Base-by-base conservation (phyloP, 2,329 filamentous ascomycete genomes). In the Trichoderma arundinaceum region DNA sequence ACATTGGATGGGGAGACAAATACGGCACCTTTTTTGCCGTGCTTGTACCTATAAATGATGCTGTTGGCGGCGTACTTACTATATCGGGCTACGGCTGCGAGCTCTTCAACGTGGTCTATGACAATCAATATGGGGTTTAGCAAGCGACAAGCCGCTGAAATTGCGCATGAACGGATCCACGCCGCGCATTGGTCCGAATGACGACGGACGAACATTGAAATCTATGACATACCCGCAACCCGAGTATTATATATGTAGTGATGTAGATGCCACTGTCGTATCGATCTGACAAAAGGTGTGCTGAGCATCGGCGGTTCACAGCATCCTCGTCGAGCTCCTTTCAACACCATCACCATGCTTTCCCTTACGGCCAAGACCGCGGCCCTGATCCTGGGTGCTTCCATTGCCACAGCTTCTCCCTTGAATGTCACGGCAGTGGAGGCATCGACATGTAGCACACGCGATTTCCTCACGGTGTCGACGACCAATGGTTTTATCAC, bases 401-500 rank as follows among this genome's bases (percentile, higher is more conserved):
- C 63, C 48, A 17, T 51, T 48, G 48, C 22, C 8, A 17, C 48
- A 44, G 48, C 56, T 19, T 12, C 56, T 52, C 56, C 54, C 19
- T n/a, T 38, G 49, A n/a, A 49, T 13, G 38, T 19, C 48, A 17
- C 49, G 12, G 7, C 12, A 33, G 35, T 54, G 17, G 33, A 35
- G 12, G 15, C 32, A 56, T 39, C 61, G n/a, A 46, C 1, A 17
- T 72, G 68, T 54, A 53, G 69, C 13, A 60, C 67, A 1, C 59
- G 64, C 3, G 57, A 52, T n/a, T 71, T 68, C 46, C 44, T 72
- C 1, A 74, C 71, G 0, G 74, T 79, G 35, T 62, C 69, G 1
- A 76, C 77, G 3, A 71, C 74, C 2, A 78, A 72, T 35, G 78
- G 78, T 0, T 70, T 68, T 0, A 67, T 79, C n/a, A 75, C 68